These are phyloP conservation scores for Dittrichia graveolens DNA, from an alignment of 129 eudicot genomes.

Conservation along the genomic window DNA sequence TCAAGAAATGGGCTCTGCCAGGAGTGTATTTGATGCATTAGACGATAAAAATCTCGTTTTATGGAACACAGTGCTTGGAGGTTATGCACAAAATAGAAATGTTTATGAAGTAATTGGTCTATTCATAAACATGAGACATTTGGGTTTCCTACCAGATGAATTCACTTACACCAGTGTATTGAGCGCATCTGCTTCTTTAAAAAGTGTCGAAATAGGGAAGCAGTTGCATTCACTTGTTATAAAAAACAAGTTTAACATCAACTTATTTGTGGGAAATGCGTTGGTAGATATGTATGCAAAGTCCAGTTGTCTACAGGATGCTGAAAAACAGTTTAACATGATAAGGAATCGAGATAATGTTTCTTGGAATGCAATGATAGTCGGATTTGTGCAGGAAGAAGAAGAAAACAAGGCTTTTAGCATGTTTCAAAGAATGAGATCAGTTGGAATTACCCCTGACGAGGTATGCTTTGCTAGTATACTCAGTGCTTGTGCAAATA, in stretches of 20 bases:
- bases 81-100: constrained; percentile 75
- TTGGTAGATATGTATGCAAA: constrained; percentile 94
- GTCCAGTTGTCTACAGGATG: constrained; percentile 55
- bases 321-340: constrained; percentile 60
- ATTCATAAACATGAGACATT: constrained; percentile 55
- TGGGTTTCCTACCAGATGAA: constrained; percentile 70
- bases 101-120: constrained; percentile 60
- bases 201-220: constrained; percentile 52
- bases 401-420: constrained; percentile 70
- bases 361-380: constrained; percentile 95
- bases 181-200: constrained; percentile 76
- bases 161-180: constrained; percentile 80
- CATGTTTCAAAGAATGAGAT: constrained; percentile 66
- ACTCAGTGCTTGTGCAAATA: constrained; percentile 73
- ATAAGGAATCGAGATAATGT: constrained; percentile 64
- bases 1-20: constrained; percentile 61
- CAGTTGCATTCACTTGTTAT: constrained; percentile 75
- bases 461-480: constrained; percentile 88
- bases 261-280: constrained; percentile 83
- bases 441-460: constrained; percentile 64
- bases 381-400: constrained; percentile 78
- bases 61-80: constrained; percentile 91
- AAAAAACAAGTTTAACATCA: constrained; percentile 55
- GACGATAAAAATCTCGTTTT: constrained; percentile 66
- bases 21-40: constrained; percentile 57